A percentile compares a stretch with the other conserved stretches of the same genome.
These are phyloP conservation scores for Podospora tetraspora DNA, from an alignment of 495 filamentous ascomycete genomes.

Conservation along the genomic window DNA sequence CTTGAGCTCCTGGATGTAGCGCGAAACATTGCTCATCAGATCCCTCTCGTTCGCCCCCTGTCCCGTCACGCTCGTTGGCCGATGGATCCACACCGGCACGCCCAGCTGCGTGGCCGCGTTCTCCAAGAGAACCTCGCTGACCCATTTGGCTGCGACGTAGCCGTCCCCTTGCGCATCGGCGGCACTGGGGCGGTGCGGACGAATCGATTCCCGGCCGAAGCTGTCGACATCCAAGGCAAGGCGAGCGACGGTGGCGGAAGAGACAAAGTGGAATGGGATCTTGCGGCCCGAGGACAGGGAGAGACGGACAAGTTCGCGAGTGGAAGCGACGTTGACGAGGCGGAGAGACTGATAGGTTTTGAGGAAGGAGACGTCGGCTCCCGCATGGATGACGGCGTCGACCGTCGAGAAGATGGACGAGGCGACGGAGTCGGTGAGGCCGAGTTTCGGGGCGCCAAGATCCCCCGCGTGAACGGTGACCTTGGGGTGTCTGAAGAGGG, in stretches of 20 bases:
- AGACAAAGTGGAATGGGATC: slow-evolving; percentile 50
- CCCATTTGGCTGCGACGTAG: slow-evolving; percentile 51
- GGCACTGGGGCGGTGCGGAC: neutral
- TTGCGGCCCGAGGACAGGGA: slow-evolving; percentile 19
- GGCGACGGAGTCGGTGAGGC: slow-evolving; percentile 29
- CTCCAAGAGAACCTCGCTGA: slow-evolving; percentile 47
- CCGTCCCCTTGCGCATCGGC: slow-evolving; percentile 27
- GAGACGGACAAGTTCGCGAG: slow-evolving; percentile 37
- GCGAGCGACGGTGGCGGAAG: slow-evolving; percentile 33
- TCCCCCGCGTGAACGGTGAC: slow-evolving; percentile 38
- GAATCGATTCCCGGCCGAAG: slow-evolving; percentile 17
- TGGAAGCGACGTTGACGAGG: slow-evolving; percentile 40
- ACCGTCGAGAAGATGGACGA: slow-evolving; percentile 27
- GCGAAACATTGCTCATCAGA: neutral
- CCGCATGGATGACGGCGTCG: slow-evolving; percentile 49
- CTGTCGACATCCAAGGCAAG: slow-evolving; percentile 21
- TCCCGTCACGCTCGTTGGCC: slow-evolving; percentile 27
- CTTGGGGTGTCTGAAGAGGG: slow-evolving; percentile 29
- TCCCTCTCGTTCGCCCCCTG: slow-evolving; percentile 4
- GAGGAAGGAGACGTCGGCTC: slow-evolving; percentile 46
- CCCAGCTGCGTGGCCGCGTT: slow-evolving; percentile 18
- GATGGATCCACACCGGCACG: slow-evolving; percentile 41
- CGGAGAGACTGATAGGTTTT: slow-evolving; percentile 43
- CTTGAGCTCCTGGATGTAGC: neutral
- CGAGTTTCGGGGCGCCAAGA: slow-evolving; percentile 35